Conservation (phyloP, 2,329 filamentous ascomycete species). For the Colletotrichum camelliae region DNA sequence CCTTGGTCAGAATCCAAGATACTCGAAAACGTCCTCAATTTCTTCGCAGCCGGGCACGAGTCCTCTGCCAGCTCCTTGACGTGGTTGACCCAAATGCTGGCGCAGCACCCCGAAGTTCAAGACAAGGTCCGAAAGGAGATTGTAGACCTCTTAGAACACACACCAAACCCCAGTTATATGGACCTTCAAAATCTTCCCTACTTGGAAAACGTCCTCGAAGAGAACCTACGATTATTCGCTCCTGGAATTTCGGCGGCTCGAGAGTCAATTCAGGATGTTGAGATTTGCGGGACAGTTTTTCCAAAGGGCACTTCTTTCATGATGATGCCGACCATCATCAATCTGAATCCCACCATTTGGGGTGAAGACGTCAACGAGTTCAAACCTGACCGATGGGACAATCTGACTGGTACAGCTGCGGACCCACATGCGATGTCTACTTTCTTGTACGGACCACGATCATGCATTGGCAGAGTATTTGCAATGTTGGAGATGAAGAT, state of each 20-base stretch:
- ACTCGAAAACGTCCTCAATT: conserved; percentile 46
- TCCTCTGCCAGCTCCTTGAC: conserved; percentile 46
- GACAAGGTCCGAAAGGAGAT: conserved; percentile 43
- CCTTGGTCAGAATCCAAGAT: conserved; percentile 32
- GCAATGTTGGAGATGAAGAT: conserved; percentile 43
- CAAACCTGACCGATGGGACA: conserved; percentile 42
- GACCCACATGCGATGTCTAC: conserved; percentile 37
- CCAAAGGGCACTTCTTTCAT: conserved; percentile 41
- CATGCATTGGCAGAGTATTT: conserved; percentile 42
- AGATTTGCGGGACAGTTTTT: conserved; percentile 36
- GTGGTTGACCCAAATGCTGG: conserved; percentile 45
- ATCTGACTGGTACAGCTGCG: conserved; percentile 25
- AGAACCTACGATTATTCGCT: conserved; percentile 45
- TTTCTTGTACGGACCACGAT: conserved; percentile 41
- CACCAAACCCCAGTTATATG: conserved; percentile 41
- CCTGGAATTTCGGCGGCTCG: conserved; percentile 39
- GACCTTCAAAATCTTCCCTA: conserved; percentile 42
- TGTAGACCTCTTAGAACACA: conserved; percentile 40
- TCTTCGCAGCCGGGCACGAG: conserved; percentile 49
- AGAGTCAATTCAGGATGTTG: conserved; percentile 34
- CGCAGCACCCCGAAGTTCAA: conserved; percentile 40
- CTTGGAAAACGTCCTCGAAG: conserved; percentile 47
- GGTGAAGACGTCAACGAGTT: conserved; percentile 40
- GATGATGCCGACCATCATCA: conserved; percentile 39
- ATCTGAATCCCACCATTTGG: conserved; percentile 42